Conservation (phyloP, 768 basidiomycete species). For the Hydnomerulius pinastri region DNA sequence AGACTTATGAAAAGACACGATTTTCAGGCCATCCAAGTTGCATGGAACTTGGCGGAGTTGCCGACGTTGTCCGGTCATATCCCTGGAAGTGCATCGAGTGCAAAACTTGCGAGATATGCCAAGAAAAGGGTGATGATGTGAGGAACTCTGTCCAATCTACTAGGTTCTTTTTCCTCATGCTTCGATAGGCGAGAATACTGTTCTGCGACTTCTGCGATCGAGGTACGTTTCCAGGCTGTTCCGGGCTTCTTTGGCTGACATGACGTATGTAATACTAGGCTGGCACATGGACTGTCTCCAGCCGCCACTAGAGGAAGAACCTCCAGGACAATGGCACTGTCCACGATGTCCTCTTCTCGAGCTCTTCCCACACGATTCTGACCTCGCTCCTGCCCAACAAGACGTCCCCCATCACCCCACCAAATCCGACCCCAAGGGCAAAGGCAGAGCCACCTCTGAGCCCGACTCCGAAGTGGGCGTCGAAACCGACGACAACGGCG, state of each 20-base stretch:
- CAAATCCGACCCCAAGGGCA: slow-evolving; percentile 29
- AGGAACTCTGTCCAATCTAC: slow-evolving; percentile 34
- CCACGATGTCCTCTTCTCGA: slow-evolving; percentile 54
- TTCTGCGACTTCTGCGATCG: slow-evolving; percentile 96
- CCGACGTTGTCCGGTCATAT: slow-evolving; percentile 66
- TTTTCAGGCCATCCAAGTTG: slow-evolving; percentile 83
- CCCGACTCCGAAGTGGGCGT: slow-evolving; percentile 31
- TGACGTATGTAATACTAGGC: slow-evolving; percentile 41
- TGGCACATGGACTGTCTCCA: slow-evolving; percentile 84
- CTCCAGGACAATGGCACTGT: slow-evolving; percentile 80
- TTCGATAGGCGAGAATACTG: slow-evolving; percentile 67
- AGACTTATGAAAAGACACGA: slow-evolving; percentile 1
- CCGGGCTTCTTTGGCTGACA: slow-evolving; percentile 5
- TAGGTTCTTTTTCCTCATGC: slow-evolving; percentile 21
- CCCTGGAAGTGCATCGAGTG: slow-evolving; percentile 90
- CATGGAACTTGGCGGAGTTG: slow-evolving; percentile 61
- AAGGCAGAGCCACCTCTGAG: slow-evolving; percentile 27
- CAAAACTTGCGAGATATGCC: slow-evolving; percentile 89
- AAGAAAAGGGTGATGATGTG: slow-evolving; percentile 86
- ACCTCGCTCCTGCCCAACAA: slow-evolving; percentile 23
- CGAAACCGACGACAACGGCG: slow-evolving; percentile 38
- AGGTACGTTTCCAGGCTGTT: slow-evolving; percentile 46
- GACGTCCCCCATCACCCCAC: slow-evolving; percentile 32
- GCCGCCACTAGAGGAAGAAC: slow-evolving; percentile 70
- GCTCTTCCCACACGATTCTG: slow-evolving; percentile 7